Conservation (phyloP, 805 yeast species). For the Dipodascopsis uninucleata region DNA sequence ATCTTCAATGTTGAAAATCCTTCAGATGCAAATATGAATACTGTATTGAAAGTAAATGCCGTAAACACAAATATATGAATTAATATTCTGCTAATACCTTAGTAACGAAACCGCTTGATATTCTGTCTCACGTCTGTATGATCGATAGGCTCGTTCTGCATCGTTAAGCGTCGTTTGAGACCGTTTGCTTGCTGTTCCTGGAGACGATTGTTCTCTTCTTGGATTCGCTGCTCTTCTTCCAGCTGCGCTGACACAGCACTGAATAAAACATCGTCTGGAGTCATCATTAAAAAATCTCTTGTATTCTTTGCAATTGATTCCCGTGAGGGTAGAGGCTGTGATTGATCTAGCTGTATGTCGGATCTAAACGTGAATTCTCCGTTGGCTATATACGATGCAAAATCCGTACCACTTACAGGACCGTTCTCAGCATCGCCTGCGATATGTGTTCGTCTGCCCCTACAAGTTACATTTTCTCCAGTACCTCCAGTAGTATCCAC, state of each 20-base stretch:
- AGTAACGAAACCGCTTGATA: too few species aligned
- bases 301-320: constrained; percentile 13
- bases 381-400: constrained; percentile 1
- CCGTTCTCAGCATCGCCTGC: not conserved
- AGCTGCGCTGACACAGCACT: constrained; percentile 25
- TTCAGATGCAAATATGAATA: too few species aligned
- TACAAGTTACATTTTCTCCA: not conserved
- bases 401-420: not conserved
- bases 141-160: too few species aligned
- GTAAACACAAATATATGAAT: too few species aligned
- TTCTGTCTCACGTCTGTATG: too few species aligned
- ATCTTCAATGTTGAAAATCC: too few species aligned
- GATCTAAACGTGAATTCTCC: constrained; percentile 19
- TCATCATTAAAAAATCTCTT: constrained; percentile 17
- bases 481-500: not conserved
- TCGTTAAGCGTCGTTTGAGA: too few species aligned
- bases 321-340: constrained; percentile 13
- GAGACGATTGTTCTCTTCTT: constrained; percentile 4
- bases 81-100: too few species aligned
- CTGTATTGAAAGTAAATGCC: too few species aligned
- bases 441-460: not conserved
- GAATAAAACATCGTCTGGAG: constrained; percentile 24
- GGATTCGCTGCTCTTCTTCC: constrained; percentile 21
- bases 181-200: constrained; percentile 8
- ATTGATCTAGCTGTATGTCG: constrained; percentile 22